A percentile compares a stretch with the other conserved stretches of the same genome.
phyloP scores from a whole-genome alignment of 2,329 filamentous ascomycete genomes.

The Lasiodiplodia sp. region DNA sequence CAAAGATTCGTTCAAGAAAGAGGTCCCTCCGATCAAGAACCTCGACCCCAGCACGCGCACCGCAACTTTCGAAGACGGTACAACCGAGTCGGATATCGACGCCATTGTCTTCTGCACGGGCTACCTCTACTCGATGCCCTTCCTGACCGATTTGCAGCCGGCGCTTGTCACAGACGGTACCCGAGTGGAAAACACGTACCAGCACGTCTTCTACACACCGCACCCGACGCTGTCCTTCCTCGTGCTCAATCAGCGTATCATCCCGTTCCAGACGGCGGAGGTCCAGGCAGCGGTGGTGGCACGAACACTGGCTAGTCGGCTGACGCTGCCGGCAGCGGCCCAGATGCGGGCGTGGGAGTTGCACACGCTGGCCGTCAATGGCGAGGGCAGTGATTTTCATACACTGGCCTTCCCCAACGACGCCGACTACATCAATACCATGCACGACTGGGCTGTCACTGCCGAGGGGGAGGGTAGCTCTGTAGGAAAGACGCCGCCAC shows the following conservation, averaged over 20 bases:
- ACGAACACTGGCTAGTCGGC: slow-evolving; percentile 75
- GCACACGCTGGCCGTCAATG: slow-evolving; percentile 49
- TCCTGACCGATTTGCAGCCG: slow-evolving; percentile 58
- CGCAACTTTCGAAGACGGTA: slow-evolving; percentile 72
- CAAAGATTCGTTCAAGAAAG: slow-evolving; percentile 59
- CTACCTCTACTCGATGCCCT: slow-evolving; percentile 86
- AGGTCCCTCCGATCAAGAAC: slow-evolving; percentile 60
- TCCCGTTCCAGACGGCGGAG: slow-evolving; percentile 85
- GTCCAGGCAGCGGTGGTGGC: slow-evolving; percentile 80
- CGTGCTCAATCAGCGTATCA: slow-evolving; percentile 78
- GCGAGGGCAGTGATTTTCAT: slow-evolving; percentile 61
- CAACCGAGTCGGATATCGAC: slow-evolving; percentile 72
- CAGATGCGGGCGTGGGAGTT: slow-evolving; percentile 77
- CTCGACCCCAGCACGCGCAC: slow-evolving; percentile 65
- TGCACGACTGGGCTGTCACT: slow-evolving; percentile 67
- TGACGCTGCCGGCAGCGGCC: slow-evolving; percentile 67
- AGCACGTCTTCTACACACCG: slow-evolving; percentile 78
- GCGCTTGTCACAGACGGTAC: slow-evolving; percentile 72
- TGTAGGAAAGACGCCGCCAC: slow-evolving; percentile 70
- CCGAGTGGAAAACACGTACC: slow-evolving; percentile 75
- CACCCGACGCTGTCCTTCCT: slow-evolving; percentile 82
- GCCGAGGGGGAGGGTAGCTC: slow-evolving; percentile 54
- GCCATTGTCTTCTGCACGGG: slow-evolving; percentile 86
- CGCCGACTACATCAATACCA: slow-evolving; percentile 72
- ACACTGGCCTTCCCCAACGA: slow-evolving; percentile 67